Evolutionary conservation across 306 rosid genomes (phyloP), one percentile per base, ranked within the genome.

Genomic region (Dryas drummondii): DNA sequence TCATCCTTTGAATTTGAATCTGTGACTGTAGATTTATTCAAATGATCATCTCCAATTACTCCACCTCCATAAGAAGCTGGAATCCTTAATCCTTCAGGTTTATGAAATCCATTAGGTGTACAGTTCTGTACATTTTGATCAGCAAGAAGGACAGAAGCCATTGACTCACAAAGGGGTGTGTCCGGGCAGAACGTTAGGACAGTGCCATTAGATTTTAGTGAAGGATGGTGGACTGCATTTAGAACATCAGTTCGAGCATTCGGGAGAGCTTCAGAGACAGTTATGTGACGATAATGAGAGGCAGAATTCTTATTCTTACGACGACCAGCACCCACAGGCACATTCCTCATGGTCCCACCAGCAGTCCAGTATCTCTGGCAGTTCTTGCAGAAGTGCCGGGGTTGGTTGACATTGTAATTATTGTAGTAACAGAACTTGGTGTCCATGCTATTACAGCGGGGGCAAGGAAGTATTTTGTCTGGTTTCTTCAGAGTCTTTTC

Each of bases 281-380:
- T 73, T 17, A 85, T 77, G 81, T 82, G 86, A 45, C 84, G 86
- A 44, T 74, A 82, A 48, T 85, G 89, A 26, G 86, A 77, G 59
- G 82, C 71, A 3, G 89, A 73, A 59, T 77, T 82, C 66, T 85
- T 85, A 79, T 85, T 85, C 86, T 85, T 85, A 1, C 89, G 89
- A 49, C 89, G 89, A 9, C 89, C 89, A 9, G 89, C 89, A 42
- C 89, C 89, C 46, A 85, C 89, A 1, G 89, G 89, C 11, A 85
- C 89, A 44, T 82, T 85, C 79, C 89, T 85, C 89, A 85, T 85
- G 12, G 83, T 82, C 79, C 89, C 89, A 8, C 89, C 89, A 57
- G 86, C 89, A 0, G 89, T 85, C 89, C 89, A 85, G 71, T 85
- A 85, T 81, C 89, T 82, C 60, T 85, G 89, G 77, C 89, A 85